These are phyloP conservation scores for Fusarium sp. DNA, from an alignment of 2,329 filamentous ascomycete species.

Conservation along the genomic window DNA sequence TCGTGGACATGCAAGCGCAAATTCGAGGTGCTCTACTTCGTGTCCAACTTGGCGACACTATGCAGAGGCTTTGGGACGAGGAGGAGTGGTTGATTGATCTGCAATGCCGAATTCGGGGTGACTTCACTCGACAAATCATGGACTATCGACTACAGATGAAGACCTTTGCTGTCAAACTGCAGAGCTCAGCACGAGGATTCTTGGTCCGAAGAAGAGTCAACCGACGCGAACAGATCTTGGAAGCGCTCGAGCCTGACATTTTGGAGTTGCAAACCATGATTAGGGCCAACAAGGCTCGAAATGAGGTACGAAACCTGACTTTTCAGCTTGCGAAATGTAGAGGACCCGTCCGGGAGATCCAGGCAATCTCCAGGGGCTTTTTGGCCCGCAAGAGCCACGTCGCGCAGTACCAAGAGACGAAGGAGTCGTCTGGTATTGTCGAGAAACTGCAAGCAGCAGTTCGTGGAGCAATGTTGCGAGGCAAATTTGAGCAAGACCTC, in stretches of 20 bases:
- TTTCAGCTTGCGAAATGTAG: constrained; percentile 72
- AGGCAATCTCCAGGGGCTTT: constrained; percentile 76
- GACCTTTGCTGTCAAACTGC: constrained; percentile 81
- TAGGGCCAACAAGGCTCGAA: constrained; percentile 74
- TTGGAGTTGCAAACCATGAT: constrained; percentile 86
- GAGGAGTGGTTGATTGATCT: constrained; percentile 84
- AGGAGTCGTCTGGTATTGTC: constrained; percentile 64
- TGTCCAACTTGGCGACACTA: constrained; percentile 80
- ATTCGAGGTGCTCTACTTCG: constrained; percentile 84
- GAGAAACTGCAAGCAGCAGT: constrained; percentile 74
- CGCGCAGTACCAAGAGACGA: constrained; percentile 69
- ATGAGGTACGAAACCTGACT: constrained; percentile 67
- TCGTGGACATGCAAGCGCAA: constrained; percentile 88
- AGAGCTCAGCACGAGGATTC: constrained; percentile 82
- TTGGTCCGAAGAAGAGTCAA: constrained; percentile 75
- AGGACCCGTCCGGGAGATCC: constrained; percentile 74
- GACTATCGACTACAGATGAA: constrained; percentile 87
- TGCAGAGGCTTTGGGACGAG: constrained; percentile 91
- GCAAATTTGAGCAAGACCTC: constrained; percentile 66
- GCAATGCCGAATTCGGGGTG: constrained; percentile 88
- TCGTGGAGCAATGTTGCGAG: constrained; percentile 75
- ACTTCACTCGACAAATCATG: constrained; percentile 86
- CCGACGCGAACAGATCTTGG: constrained; percentile 75
- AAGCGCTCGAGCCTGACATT: constrained; percentile 77
- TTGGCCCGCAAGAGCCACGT: constrained; percentile 70